A percentile compares a stretch with the other conserved stretches of the same genome.
Evolutionary conservation across 192 early-diverging fungal species (phyloP).

Genomic region (Tieghemiomyces parasiticus): DNA sequence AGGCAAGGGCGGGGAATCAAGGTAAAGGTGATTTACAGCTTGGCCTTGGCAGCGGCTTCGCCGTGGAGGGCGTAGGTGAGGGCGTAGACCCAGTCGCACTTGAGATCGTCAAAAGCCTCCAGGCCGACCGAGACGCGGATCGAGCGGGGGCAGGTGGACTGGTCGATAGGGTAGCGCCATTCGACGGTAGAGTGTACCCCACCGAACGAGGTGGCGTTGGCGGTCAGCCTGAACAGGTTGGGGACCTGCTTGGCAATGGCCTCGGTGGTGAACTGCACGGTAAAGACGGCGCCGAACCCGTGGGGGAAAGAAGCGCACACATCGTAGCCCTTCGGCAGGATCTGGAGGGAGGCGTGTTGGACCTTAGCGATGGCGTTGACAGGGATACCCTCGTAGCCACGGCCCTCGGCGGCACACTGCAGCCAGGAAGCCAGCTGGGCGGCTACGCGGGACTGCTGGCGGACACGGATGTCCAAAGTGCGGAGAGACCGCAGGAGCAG

Average conservation of each 20-base stretch:
- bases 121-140: conserved; percentile 52
- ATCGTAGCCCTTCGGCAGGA: background rate
- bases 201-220: conserved; percentile 49
- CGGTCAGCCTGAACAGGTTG: conserved; percentile 22
- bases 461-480: conserved; percentile 45
- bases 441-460: conserved; percentile 40
- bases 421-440: conserved; percentile 35
- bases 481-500: conserved; percentile 40
- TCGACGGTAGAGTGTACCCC: conserved; percentile 49
- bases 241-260: conserved; percentile 32
- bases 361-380: conserved; percentile 24
- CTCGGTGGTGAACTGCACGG: conserved; percentile 26
- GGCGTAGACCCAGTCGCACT: conserved; percentile 36
- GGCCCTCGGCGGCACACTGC: conserved; percentile 17
- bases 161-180: conserved; percentile 39
- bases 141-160: conserved; percentile 23
- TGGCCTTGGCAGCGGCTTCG: background rate
- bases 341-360: conserved; percentile 15
- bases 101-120: conserved; percentile 46
- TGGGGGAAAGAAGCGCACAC: conserved; percentile 13
- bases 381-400: conserved; percentile 25
- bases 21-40: conserved; percentile 6
- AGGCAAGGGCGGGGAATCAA: too few relatives aligned
- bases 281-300: conserved; percentile 20
- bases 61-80: conserved; percentile 15